Evolutionary conservation across 768 basidiomycete genomes (phyloP).

Genomic region (Melanogaster broomeanus): DNA sequence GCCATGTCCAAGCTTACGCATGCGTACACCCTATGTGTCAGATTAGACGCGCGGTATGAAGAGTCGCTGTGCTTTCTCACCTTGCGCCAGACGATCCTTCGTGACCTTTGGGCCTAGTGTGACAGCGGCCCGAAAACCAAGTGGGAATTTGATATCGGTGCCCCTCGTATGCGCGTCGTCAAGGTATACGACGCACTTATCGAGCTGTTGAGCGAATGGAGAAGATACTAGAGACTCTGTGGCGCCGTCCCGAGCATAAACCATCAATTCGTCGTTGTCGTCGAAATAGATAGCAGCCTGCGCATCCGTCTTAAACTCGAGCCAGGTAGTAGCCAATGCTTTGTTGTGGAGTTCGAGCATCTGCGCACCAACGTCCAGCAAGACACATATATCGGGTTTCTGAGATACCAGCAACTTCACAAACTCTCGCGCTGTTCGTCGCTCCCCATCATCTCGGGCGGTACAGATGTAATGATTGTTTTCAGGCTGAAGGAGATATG

Average conservation of each 20-base stretch:
- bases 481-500: constrained; percentile 25
- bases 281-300: constrained; percentile 44
- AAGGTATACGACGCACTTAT: constrained; percentile 46
- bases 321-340: constrained; percentile 31
- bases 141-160: constrained; percentile 50
- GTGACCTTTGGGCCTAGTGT: constrained; percentile 50
- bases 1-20: constrained; percentile 45
- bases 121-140: constrained; percentile 42
- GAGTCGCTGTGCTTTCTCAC: constrained; percentile 23
- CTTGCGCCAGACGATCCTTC: constrained; percentile 51
- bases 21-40: constrained; percentile 44
- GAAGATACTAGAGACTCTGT: constrained; percentile 40
- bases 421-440: constrained; percentile 19
- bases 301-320: constrained; percentile 19
- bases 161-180: constrained; percentile 50
- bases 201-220: constrained; percentile 41
- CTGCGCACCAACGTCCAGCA: constrained; percentile 56
- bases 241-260: constrained; percentile 35
- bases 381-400: constrained; percentile 39
- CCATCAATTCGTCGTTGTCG: constrained; percentile 35
- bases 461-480: constrained; percentile 34
- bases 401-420: constrained; percentile 32
- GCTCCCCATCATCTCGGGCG: constrained; percentile 27
- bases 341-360: constrained; percentile 47
- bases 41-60: not conserved